Evolutionary conservation across 805 yeast species (phyloP).

Genomic region (Yueomyces sp.): DNA sequence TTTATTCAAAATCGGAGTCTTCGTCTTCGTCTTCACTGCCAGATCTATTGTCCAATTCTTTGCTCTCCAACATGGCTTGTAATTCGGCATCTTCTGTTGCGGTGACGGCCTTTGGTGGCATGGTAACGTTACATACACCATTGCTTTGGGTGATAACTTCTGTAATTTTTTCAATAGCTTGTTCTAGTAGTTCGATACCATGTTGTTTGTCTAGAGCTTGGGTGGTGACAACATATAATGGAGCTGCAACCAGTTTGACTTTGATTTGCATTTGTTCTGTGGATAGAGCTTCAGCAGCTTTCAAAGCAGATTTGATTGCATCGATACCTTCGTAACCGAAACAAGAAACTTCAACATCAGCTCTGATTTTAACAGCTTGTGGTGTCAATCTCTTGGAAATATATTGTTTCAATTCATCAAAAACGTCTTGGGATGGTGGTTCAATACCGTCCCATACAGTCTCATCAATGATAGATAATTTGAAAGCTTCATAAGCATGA

Average conservation of each 20-base stretch:
- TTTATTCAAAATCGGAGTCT: slow-evolving; percentile 14
- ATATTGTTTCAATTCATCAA: slow-evolving; percentile 75
- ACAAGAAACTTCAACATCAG: slow-evolving; percentile 97
- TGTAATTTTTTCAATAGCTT: slow-evolving; percentile 67
- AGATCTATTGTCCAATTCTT: slow-evolving; percentile 77
- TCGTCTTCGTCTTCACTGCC: slow-evolving; percentile 71
- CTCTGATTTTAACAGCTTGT: slow-evolving; percentile 93
- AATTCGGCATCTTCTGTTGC: slow-evolving; percentile 97
- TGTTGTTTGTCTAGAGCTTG: slow-evolving; percentile 84
- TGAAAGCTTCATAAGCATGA: slow-evolving; percentile 95
- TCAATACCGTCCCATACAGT: slow-evolving; percentile 69
- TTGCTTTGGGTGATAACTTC: slow-evolving; percentile 58
- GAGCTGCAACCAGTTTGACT: slow-evolving; percentile 95
- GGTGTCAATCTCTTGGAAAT: slow-evolving; percentile 92
- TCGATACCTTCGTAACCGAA: slow-evolving; percentile 96
- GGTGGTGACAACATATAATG: slow-evolving; percentile 84
- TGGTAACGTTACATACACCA: slow-evolving; percentile 82
- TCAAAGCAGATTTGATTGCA: slow-evolving; percentile 83
- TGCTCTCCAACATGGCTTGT: slow-evolving; percentile 87
- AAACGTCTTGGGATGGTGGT: slow-evolving; percentile 59
- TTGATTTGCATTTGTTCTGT: slow-evolving; percentile 81
- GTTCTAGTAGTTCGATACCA: slow-evolving; percentile 68
- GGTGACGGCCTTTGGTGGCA: slow-evolving; percentile 98
- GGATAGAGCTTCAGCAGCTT: slow-evolving; percentile 72
- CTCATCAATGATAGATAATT: slow-evolving; percentile 83